Evolutionary conservation across 495 filamentous ascomycete genomes (phyloP).

Genomic region (Wilcoxina mikolae): DNA sequence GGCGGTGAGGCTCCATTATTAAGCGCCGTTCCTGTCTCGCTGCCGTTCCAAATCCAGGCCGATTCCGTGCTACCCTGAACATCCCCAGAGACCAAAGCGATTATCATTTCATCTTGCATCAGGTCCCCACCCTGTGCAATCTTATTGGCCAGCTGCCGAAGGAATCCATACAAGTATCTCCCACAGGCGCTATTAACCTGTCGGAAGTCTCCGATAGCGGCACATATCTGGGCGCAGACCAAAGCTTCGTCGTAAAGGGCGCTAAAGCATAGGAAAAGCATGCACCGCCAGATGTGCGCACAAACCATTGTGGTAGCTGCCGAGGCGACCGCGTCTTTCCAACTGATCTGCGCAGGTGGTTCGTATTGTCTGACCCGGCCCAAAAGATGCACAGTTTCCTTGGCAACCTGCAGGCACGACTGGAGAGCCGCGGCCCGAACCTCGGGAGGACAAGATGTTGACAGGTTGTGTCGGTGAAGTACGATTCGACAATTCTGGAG

Average conservation of each 20-base stretch:
- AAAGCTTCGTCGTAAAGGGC: slow-evolving; percentile 57
- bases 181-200: slow-evolving; percentile 66
- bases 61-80: slow-evolving; percentile 69
- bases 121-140: slow-evolving; percentile 40
- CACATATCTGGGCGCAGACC: slow-evolving; percentile 54
- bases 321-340: slow-evolving; percentile 32
- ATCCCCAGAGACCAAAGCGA: slow-evolving; percentile 78
- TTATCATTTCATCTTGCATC: slow-evolving; percentile 75
- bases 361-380: slow-evolving; percentile 36
- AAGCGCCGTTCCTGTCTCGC: slow-evolving; percentile 40
- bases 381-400: slow-evolving; percentile 64
- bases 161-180: slow-evolving; percentile 70
- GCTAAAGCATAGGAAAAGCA: slow-evolving; percentile 61
- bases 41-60: slow-evolving; percentile 75
- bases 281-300: slow-evolving; percentile 81
- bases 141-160: slow-evolving; percentile 47
- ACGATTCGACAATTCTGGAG: slow-evolving; percentile 71
- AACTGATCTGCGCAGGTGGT: neutral
- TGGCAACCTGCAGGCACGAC: slow-evolving; percentile 55
- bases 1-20: slow-evolving; percentile 15
- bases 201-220: slow-evolving; percentile 51
- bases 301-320: slow-evolving; percentile 54
- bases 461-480: slow-evolving; percentile 84
- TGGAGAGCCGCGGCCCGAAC: slow-evolving; percentile 57
- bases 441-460: slow-evolving; percentile 49